Evolutionary conservation across 805 yeast genomes (phyloP), one percentile per base, ranked within the genome.

Genomic region (Metschnikowia henanensis): DNA sequence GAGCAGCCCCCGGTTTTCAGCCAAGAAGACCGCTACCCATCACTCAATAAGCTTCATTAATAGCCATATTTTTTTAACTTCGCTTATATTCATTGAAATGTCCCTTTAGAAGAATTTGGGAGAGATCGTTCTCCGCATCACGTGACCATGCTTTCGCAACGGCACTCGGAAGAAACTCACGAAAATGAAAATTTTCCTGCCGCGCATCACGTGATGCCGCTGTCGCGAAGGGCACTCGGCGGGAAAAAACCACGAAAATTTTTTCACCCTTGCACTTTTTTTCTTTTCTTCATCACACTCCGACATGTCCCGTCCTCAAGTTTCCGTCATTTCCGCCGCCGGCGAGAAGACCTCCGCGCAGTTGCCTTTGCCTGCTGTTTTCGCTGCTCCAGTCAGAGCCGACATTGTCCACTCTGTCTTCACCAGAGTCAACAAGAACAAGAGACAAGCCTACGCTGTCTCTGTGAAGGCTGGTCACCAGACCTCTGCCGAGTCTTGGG

Each of bases 401-500:
- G 99, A 94, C 75, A 81, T 94, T 70, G 97, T 94, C 73, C 99
- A 91, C 90, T 78, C 96, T 72, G 99, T 94, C 65, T 94, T 90
- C 87, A 87, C 91, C 73, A 86, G 91, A 73, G 89, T 94, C 66
- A 91, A 91, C 95, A 94, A 94, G 94, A 94, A 94, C 96, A 92
- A 92, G 90, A 90, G 99, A 80, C 99, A 94, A 81, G 97, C 99
- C 77, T 94, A 94, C 86, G 97, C 99, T 73, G 99, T 94, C 65
- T 85, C 98, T 65, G 90, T 84, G 74, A 87, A 90, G 80, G 99
- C 99, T 70, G 99, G 99, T 81, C 96, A 89, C 85, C 98, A 94
- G 82, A 91, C 97, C 78, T 92, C 98, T 57, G 99, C 99, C 75
- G 97, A 90, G 81, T 94, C 99, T 58, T 94, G 99, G 99, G 99